A percentile compares a stretch with the other conserved stretches of the same genome.
phyloP scores from a whole-genome alignment of 208 protist genomes.

The Leishmania major region DNA sequence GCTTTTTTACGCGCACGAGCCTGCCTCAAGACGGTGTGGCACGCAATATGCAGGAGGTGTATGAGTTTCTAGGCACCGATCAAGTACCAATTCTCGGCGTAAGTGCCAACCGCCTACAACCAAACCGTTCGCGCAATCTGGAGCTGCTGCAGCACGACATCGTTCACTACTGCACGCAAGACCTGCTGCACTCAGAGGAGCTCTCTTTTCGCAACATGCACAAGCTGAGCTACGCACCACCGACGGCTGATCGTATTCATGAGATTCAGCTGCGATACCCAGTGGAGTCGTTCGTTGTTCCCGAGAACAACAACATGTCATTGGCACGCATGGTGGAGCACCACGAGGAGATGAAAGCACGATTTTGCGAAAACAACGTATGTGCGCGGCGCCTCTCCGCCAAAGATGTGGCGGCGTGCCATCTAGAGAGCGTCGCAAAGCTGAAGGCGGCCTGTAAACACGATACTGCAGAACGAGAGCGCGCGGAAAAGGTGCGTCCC shows the following conservation, averaged over 20 bases:
- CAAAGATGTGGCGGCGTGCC: slow-evolving; percentile 42
- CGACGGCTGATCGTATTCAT: slow-evolving; percentile 57
- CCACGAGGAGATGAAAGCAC: slow-evolving; percentile 63
- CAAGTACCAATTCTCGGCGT: slow-evolving; percentile 76
- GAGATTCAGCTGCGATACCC: slow-evolving; percentile 75
- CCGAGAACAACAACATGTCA: slow-evolving; percentile 71
- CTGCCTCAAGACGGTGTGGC: slow-evolving; percentile 46
- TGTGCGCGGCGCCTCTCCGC: slow-evolving; percentile 34
- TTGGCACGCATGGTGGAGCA: slow-evolving; percentile 62
- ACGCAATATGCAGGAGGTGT: slow-evolving; percentile 63
- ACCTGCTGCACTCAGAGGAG: slow-evolving; percentile 44
- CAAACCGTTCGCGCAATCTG: slow-evolving; percentile 65
- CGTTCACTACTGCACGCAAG: slow-evolving; percentile 68
- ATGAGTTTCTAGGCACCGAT: slow-evolving; percentile 70
- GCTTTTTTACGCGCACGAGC: neutral
- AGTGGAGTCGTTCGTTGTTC: slow-evolving; percentile 79
- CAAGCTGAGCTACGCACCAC: slow-evolving; percentile 85
- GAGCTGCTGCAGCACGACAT: slow-evolving; percentile 81
- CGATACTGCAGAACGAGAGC: slow-evolving; percentile 12
- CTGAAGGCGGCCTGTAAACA: neutral
- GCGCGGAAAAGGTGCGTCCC: slow-evolving; percentile 6
- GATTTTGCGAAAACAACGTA: slow-evolving; percentile 30
- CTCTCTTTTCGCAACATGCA: slow-evolving; percentile 64
- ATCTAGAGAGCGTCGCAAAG: slow-evolving; percentile 24
- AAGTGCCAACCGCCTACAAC: slow-evolving; percentile 53